Evolutionary conservation across 306 rosid genomes (phyloP), one percentile per base, ranked within the genome.

Genomic region (Dryas alaskensis): DNA sequence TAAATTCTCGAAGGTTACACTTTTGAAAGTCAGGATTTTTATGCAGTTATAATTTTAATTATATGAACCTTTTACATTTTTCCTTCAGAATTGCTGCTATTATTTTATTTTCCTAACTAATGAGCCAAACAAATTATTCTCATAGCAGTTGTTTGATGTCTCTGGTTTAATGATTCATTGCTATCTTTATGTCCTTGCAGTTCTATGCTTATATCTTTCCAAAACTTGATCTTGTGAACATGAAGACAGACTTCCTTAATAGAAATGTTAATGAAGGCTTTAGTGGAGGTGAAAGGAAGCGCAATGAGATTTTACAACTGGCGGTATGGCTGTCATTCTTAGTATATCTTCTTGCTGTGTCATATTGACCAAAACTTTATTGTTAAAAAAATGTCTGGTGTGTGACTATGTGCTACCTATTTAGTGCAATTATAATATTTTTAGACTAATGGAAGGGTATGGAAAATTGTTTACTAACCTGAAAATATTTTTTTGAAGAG

Each of bases 221-320:
- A 49, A 91, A 94, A 75, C 90, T 91, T 67, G 83, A 85, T 71
- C 86, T 94, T 80, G 96, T 94, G 67, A 91, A 91, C 81, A 94
- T 91, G 96, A 94, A 89, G 87, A 80, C 90, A 9, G 97, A 86
- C 72, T 94, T 94, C 81, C 94, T 91, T 16, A 89, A 94, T 75
- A 87, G 98, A 79, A 94, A 89, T 85, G 98, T 94, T 31, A 94
- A 94, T 70, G 90, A 91, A 87, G 97, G 98, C 71, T 94, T 94
- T 76, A 94, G 98, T 75, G 98, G 98, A 49, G 98, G 98, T 55
- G 98, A 94, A 76, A 81, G 79, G 74, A 93, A 93, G 84, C 96
- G 98, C 54, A 93, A 93, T 79, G 97, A 93, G 69, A 93, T 93
- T 63, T 84, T 91, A 80, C 97, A 94, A 86, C 95, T 94, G 75